Conservation (phyloP, 306 rosid species). For the Inga leiocalycina region DNA sequence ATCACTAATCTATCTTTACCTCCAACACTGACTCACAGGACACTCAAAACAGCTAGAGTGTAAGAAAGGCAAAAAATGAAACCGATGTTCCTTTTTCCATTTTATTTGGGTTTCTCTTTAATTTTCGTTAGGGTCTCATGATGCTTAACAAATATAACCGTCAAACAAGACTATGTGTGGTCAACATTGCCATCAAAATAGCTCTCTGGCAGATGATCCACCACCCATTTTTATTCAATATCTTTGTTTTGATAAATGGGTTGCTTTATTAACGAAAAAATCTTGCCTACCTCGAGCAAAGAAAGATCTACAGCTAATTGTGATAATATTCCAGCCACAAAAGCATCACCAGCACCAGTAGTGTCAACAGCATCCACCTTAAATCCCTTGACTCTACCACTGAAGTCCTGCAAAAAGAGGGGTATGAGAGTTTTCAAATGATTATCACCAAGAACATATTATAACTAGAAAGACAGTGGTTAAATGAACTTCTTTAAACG, state of each 20-base stretch:
- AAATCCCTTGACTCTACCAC: constrained; percentile 79
- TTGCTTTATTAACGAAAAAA: constrained; percentile 11
- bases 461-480: constrained; percentile 10
- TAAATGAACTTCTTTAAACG: background rate
- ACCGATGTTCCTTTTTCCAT: background rate
- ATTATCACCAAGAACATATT: constrained; percentile 15
- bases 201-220: background rate
- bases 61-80: background rate
- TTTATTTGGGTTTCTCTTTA: background rate
- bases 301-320: constrained; percentile 80
- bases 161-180: background rate
- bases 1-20: background rate
- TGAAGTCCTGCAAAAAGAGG: constrained; percentile 65
- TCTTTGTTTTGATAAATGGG: background rate
- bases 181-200: background rate
- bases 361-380: constrained; percentile 92
- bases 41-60: background rate
- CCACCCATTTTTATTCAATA: background rate
- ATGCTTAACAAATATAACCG: background rate
- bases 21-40: background rate
- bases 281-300: constrained; percentile 65
- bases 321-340: constrained; percentile 92
- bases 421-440: constrained; percentile 12
- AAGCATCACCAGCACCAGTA: constrained; percentile 99
- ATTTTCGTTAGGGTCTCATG: background rate